A percentile compares a stretch with the other conserved stretches of the same genome.
Evolutionary conservation across 139 green algal genomes (phyloP).

Genomic region (Coelastrella sp.): DNA sequence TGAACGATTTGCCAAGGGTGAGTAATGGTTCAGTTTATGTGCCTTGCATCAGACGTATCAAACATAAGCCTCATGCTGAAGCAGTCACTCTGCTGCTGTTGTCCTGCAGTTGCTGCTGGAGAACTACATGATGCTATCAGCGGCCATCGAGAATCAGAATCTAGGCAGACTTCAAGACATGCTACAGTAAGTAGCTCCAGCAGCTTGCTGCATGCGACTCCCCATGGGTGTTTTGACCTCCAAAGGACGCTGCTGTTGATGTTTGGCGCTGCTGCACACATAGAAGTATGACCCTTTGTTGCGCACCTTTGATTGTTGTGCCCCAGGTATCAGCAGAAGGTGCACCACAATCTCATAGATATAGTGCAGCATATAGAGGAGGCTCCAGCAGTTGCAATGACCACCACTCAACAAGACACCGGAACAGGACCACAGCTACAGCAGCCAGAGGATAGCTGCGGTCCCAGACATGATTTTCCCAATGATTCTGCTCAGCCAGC

Average conservation of each 20-base stretch:
- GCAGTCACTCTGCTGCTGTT: not conserved
- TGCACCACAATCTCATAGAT: slow-evolving; percentile 35
- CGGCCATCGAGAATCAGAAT: slow-evolving; percentile 44
- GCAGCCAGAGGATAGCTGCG: not conserved
- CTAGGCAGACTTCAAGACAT: slow-evolving; percentile 26
- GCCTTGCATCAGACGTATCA: not conserved
- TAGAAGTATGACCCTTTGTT: not conserved
- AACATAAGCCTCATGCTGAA: not conserved
- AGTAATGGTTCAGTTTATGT: not conserved
- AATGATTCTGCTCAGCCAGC: too few relatives aligned
- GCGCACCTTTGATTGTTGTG: not conserved
- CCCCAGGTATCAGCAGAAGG: slow-evolving; percentile 37
- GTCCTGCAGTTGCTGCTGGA: slow-evolving; percentile 41
- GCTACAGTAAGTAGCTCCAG: slow-evolving; percentile 29
- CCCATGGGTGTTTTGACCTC: not conserved
- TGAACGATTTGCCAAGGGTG: slow-evolving; percentile 24
- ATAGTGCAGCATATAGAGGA: slow-evolving; percentile 41
- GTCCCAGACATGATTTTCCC: not conserved
- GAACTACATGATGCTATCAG: slow-evolving; percentile 47
- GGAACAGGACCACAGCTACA: slow-evolving; percentile 13
- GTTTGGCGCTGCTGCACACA: not conserved
- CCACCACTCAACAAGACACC: slow-evolving; percentile 9
- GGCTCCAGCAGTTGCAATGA: slow-evolving; percentile 38
- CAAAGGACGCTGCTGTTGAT: not conserved
- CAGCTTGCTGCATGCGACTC: not conserved